Evolutionary conservation across 306 rosid species (phyloP).

Genomic region (Cicer bijugum): DNA sequence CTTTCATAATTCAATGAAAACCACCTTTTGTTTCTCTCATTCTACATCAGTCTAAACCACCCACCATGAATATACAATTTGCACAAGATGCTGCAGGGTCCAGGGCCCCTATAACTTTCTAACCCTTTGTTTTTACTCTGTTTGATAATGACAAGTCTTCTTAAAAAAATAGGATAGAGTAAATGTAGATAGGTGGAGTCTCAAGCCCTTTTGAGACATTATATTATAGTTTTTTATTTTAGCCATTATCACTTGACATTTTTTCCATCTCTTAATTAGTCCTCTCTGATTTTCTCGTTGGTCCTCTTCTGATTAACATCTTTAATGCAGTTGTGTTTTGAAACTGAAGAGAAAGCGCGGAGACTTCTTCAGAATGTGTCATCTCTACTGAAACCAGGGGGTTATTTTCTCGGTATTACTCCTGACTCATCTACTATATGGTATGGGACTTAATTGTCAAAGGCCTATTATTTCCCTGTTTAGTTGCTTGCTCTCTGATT

Average conservation of each 20-base stretch:
- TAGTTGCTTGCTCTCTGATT: constrained; percentile 38
- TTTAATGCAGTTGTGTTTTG: constrained; percentile 79
- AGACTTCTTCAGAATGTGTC: constrained; percentile 85
- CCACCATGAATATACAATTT: too few species aligned
- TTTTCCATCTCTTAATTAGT: constrained; percentile 15
- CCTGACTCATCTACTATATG: constrained; percentile 99
- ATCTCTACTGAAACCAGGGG: constrained; percentile 89
- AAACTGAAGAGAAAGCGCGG: constrained; percentile 88
- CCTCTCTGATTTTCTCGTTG: not conserved
- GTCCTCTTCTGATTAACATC: constrained; percentile 35
- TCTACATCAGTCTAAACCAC: too few species aligned
- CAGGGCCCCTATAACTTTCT: not conserved
- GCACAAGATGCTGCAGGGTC: too few species aligned
- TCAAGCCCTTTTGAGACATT: constrained; percentile 14
- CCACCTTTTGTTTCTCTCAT: too few species aligned
- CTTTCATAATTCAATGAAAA: too few species aligned
- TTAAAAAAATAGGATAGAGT: constrained; percentile 5
- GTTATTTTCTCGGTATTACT: constrained; percentile 97
- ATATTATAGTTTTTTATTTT: constrained; percentile 6
- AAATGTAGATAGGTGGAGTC: constrained; percentile 5
- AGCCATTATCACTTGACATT: not conserved
- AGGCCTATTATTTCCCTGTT: constrained; percentile 45
- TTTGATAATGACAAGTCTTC: constrained; percentile 5
- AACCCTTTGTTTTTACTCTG: constrained; percentile 4
- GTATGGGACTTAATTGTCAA: constrained; percentile 59